Conservation (phyloP, 371 early-diverging fungal genomes). For the Rhizopus sp. region DNA sequence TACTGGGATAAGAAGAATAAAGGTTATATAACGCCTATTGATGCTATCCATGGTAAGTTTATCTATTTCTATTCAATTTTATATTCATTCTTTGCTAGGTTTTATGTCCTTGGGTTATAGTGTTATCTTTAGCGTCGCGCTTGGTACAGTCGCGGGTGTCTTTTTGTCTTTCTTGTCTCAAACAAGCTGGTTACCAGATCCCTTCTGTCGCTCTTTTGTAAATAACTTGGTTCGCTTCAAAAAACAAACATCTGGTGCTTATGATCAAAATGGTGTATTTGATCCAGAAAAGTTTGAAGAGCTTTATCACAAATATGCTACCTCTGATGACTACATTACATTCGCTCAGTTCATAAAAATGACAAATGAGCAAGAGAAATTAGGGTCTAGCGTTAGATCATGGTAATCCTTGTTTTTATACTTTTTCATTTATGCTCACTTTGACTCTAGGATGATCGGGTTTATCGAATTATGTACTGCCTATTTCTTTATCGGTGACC, state of each 20-base stretch:
- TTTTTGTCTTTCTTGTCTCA: slow-evolving; percentile 26
- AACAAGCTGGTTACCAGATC: slow-evolving; percentile 25
- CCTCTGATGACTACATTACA: slow-evolving; percentile 31
- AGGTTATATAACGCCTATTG: slow-evolving; percentile 31
- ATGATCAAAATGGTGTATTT: slow-evolving; percentile 34
- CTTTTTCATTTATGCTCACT: neutral
- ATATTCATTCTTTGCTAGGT: slow-evolving; percentile 11
- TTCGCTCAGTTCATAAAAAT: slow-evolving; percentile 31
- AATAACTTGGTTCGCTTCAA: slow-evolving; percentile 9
- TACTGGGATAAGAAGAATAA: slow-evolving; percentile 31
- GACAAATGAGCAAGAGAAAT: slow-evolving; percentile 30
- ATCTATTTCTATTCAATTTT: neutral
- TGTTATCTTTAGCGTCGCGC: slow-evolving; percentile 18
- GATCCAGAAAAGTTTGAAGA: slow-evolving; percentile 30
- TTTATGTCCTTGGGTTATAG: slow-evolving; percentile 29
- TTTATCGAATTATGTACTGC: slow-evolving; percentile 30
- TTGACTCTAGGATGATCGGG: slow-evolving; percentile 22
- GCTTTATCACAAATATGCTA: slow-evolving; percentile 35
- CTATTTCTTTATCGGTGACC: slow-evolving; percentile 42
- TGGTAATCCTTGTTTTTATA: slow-evolving; percentile 12
- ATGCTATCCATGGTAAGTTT: slow-evolving; percentile 24
- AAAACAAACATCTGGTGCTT: slow-evolving; percentile 21
- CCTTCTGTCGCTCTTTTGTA: slow-evolving; percentile 21
- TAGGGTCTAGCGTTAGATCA: slow-evolving; percentile 14
- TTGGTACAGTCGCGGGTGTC: slow-evolving; percentile 21